Evolutionary conservation across 225 moss, liverwort and hornwort genomes (phyloP).

Genomic region (Physcomitrium patens): DNA sequence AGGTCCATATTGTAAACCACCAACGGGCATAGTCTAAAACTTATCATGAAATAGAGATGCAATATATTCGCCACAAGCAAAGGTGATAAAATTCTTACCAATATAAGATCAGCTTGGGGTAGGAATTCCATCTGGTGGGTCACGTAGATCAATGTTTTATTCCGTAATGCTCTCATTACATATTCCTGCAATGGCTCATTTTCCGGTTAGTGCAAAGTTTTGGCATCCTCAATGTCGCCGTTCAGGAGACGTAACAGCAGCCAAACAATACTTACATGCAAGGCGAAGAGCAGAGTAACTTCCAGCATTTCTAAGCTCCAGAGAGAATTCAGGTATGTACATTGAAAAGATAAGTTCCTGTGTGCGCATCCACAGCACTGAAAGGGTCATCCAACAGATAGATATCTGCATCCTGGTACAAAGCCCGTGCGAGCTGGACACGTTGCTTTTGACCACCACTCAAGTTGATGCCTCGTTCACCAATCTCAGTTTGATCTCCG

Average conservation of each 20-base stretch:
- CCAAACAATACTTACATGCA: neutral
- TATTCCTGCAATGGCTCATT: constrained; percentile 41
- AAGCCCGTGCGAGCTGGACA: constrained; percentile 68
- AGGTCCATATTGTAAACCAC: neutral
- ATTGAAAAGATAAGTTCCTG: constrained; percentile 61
- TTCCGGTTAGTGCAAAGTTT: neutral
- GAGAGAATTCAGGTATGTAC: constrained; percentile 20
- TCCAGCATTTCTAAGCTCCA: neutral
- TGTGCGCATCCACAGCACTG: constrained; percentile 72
- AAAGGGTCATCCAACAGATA: constrained; percentile 76
- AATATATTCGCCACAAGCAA: neutral
- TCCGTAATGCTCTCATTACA: constrained; percentile 50
- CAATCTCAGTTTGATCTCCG: constrained; percentile 68
- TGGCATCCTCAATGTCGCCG: neutral
- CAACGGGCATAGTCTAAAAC: neutral
- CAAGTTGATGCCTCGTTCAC: constrained; percentile 69
- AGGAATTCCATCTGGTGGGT: constrained; percentile 75
- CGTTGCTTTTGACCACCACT: constrained; percentile 77
- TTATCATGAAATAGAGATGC: neutral
- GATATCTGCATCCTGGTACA: constrained; percentile 64
- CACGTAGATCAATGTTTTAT: constrained; percentile 66
- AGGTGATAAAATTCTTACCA: constrained; percentile 40
- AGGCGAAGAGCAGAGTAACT: neutral
- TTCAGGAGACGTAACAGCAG: neutral
- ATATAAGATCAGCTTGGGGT: constrained; percentile 64